Evolutionary conservation across 78 protist genomes (phyloP).

Genomic region (Planoprotostelium fungivorum): DNA sequence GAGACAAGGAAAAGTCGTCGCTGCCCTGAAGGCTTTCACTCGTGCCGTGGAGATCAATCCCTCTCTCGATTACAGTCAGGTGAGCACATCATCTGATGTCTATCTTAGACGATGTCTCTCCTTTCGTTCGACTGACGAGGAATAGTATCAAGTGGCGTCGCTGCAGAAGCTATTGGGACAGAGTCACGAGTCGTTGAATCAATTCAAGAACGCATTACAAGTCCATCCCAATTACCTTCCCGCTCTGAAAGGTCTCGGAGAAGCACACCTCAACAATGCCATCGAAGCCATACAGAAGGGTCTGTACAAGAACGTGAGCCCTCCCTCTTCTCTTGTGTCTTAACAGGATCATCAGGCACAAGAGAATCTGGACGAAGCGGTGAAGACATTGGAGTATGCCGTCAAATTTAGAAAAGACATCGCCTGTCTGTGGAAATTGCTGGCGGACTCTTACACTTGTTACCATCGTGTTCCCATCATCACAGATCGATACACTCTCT

Average conservation of each 20-base stretch:
- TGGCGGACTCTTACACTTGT: not conserved
- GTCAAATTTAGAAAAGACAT: not conserved
- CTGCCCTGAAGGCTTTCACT: conserved; percentile 33
- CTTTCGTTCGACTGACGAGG: too few relatives aligned
- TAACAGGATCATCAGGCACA: not conserved
- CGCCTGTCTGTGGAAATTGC: not conserved
- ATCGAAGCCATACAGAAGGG: not conserved
- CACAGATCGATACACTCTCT: too few relatives aligned
- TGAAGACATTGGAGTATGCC: not conserved
- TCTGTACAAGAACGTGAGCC: not conserved
- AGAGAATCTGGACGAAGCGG: not conserved
- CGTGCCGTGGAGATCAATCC: conserved; percentile 24
- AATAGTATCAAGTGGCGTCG: conserved; percentile 45
- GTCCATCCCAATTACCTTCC: conserved; percentile 18
- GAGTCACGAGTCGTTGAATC: conserved; percentile 20
- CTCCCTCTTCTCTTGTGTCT: not conserved
- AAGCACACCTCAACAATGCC: not conserved
- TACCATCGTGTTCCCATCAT: not conserved
- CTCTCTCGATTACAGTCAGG: not conserved
- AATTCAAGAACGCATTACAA: conserved; percentile 19
- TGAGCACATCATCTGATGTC: not conserved
- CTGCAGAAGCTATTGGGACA: conserved; percentile 21
- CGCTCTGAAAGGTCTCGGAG: conserved; percentile 28
- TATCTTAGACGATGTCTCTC: too few relatives aligned
- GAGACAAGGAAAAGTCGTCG: conserved; percentile 46